These are phyloP conservation scores for Begonia fuchsioides DNA, from an alignment of 306 rosid species.

Conservation along the genomic window DNA sequence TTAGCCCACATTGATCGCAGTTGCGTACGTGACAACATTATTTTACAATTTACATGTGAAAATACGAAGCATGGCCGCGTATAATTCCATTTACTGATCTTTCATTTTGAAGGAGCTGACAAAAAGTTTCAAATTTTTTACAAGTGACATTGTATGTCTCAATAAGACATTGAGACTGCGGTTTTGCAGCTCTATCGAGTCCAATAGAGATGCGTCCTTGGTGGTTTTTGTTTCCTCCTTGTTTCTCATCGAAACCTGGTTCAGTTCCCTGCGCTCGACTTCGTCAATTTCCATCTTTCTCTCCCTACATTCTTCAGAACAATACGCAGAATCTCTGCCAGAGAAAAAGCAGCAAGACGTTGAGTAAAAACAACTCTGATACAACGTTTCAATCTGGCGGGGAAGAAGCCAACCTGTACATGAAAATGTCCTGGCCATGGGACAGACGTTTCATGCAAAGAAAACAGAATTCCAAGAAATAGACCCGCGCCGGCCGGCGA, in stretches of 20 bases:
- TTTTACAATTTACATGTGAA: too few relatives aligned
- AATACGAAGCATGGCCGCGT: too few relatives aligned
- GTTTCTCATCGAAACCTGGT: constrained; percentile 43
- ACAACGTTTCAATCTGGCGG: background rate
- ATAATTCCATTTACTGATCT: background rate
- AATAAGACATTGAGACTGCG: too few relatives aligned
- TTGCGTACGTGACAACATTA: too few relatives aligned
- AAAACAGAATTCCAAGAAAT: constrained; percentile 62
- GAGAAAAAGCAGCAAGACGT: constrained; percentile 5
- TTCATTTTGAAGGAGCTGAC: background rate
- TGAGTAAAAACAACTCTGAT: background rate
- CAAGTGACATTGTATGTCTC: too few relatives aligned
- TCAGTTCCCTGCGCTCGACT: constrained; percentile 48
- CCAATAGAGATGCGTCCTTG: too few relatives aligned
- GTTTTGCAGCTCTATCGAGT: too few relatives aligned
- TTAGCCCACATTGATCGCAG: too few relatives aligned
- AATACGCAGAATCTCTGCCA: constrained; percentile 90
- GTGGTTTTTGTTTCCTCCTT: constrained; percentile 57
- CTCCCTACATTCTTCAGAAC: constrained; percentile 77
- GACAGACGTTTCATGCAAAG: constrained; percentile 61
- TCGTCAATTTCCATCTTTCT: constrained; percentile 73
- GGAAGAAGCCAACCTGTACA: constrained; percentile 58
- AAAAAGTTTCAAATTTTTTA: too few relatives aligned
- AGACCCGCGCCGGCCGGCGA: constrained; percentile 37
- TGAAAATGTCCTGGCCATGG: constrained; percentile 60